phyloP scores from a whole-genome alignment of 225 moss, liverwort and hornwort genomes.

The Bryum argenteum region DNA sequence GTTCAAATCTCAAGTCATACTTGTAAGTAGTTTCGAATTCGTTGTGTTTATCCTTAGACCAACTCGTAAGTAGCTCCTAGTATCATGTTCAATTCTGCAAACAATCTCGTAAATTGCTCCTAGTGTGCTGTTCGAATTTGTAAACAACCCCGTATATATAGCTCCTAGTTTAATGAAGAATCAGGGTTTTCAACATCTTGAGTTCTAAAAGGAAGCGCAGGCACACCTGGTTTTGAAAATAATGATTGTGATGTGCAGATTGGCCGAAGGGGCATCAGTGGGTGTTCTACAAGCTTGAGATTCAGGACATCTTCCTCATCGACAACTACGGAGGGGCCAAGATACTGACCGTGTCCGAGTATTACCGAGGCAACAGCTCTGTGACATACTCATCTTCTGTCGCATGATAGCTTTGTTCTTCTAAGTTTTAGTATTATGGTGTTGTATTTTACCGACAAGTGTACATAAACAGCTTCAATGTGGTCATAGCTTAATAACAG shows the following conservation, averaged over 20 bases:
- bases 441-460: constrained; percentile 19
- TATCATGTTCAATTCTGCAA: background rate
- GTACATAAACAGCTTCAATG: constrained; percentile 25
- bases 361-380: constrained; percentile 46
- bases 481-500: constrained; percentile 12
- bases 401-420: constrained; percentile 3
- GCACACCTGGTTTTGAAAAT: too few species aligned
- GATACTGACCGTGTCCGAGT: constrained; percentile 70
- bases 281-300: constrained; percentile 86
- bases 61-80: too few species aligned
- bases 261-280: constrained; percentile 89
- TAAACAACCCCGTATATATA: background rate
- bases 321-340: constrained; percentile 93
- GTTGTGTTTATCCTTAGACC: too few species aligned
- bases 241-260: constrained; percentile 40
- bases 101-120: background rate
- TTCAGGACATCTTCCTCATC: constrained; percentile 77
- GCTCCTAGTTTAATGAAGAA: background rate
- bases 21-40: too few species aligned
- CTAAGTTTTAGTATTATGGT: background rate
- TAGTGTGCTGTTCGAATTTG: background rate
- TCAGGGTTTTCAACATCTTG: background rate
- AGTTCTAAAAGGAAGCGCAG: background rate
- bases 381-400: background rate
- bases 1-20: too few species aligned